Percentiles rank a stretch among this genome's conserved stretches.
Evolutionary conservation across 495 filamentous ascomycete species (phyloP).

Genomic region (Tuber umbilicatum): DNA sequence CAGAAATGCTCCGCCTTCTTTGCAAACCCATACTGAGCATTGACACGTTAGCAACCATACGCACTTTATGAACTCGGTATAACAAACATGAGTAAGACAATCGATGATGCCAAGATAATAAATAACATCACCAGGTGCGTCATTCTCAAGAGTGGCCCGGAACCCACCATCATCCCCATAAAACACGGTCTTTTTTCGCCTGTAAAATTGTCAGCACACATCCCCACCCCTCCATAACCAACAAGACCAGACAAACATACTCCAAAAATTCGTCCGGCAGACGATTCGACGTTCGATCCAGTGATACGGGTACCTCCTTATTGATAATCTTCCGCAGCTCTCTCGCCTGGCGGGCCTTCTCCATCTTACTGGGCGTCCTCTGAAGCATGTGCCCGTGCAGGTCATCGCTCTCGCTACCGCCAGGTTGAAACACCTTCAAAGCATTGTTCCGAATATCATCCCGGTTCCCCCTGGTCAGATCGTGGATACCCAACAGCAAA

Average conservation of each 20-base stretch:
- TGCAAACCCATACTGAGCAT: constrained; percentile 66
- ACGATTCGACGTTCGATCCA: constrained; percentile 67
- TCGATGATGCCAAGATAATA: constrained; percentile 98
- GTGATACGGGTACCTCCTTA: constrained; percentile 80
- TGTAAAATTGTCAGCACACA: constrained; percentile 19
- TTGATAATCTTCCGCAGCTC: constrained; percentile 90
- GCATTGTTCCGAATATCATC: constrained; percentile 94
- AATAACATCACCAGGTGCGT: constrained; percentile 76
- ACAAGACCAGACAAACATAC: constrained; percentile 23
- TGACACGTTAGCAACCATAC: constrained; percentile 40
- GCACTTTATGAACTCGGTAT: not conserved
- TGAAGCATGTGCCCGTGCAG: constrained; percentile 56
- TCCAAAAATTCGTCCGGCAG: constrained; percentile 69
- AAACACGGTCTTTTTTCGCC: constrained; percentile 62
- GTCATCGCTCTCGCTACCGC: constrained; percentile 58
- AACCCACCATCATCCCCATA: constrained; percentile 93
- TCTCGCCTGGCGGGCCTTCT: constrained; percentile 83
- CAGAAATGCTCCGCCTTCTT: constrained; percentile 88
- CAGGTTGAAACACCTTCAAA: constrained; percentile 89
- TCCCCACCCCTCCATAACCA: not conserved
- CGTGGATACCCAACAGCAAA: constrained; percentile 88
- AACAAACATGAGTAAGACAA: constrained; percentile 85
- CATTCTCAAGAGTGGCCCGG: constrained; percentile 85
- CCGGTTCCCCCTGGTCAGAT: constrained; percentile 79
- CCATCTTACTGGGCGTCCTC: constrained; percentile 89